Conservation (phyloP, 2,329 filamentous ascomycete genomes). For the Clarireedia homoeocarpa region DNA sequence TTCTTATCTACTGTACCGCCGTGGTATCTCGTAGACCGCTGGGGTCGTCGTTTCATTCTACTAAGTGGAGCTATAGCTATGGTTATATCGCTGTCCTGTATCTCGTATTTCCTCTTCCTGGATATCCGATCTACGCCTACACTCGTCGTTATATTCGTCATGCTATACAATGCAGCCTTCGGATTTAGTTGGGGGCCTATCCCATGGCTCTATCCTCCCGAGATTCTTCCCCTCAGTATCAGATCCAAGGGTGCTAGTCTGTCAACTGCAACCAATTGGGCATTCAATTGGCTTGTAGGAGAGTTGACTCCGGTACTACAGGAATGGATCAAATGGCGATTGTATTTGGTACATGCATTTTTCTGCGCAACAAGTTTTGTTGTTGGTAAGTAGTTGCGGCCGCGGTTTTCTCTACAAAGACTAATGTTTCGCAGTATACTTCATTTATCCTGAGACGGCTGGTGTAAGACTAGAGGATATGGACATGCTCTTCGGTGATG, state of each 20-base stretch:
- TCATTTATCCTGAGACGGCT: conserved; percentile 94
- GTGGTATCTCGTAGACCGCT: conserved; percentile 92
- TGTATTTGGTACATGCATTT: conserved; percentile 93
- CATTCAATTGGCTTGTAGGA: conserved; percentile 95
- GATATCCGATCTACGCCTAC: conserved; percentile 71
- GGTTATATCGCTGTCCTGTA: conserved; percentile 77
- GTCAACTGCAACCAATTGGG: conserved; percentile 96
- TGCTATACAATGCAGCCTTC: conserved; percentile 97
- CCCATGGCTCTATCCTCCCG: conserved; percentile 96
- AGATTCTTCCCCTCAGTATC: conserved; percentile 94
- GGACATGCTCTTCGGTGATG: conserved; percentile 89
- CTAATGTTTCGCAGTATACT: conserved; percentile 63
- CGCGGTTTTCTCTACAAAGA: neutral
- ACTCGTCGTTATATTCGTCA: conserved; percentile 87
- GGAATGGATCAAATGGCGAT: conserved; percentile 83
- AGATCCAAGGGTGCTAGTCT: conserved; percentile 94
- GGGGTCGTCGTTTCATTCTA: conserved; percentile 83
- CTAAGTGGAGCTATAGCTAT: conserved; percentile 85
- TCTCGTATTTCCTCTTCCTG: conserved; percentile 93
- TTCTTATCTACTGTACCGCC: conserved; percentile 87
- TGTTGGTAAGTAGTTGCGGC: conserved; percentile 62
- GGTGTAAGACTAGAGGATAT: conserved; percentile 95
- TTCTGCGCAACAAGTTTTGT: conserved; percentile 95
- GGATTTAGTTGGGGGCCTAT: conserved; percentile 97
- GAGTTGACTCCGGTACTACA: conserved; percentile 92